Base-by-base conservation (phyloP, 208 protist species). In the Acanthamoeba lenticulata region DNA sequence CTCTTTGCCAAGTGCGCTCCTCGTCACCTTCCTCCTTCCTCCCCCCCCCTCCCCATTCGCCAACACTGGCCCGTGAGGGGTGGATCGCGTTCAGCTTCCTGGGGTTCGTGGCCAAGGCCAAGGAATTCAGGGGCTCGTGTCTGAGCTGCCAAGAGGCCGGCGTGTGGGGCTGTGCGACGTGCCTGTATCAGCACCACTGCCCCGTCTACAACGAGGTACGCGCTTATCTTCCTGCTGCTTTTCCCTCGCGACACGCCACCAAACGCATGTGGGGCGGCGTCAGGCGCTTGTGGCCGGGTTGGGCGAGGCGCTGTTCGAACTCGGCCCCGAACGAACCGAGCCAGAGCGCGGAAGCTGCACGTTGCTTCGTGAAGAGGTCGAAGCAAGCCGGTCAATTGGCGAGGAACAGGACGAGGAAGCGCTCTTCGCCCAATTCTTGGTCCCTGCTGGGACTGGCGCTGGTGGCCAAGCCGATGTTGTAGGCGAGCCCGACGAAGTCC, bases 81-180 rank as follows among this genome's bases (percentile, higher is more conserved):
- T 11, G 1, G 34, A 29, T 11, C 1, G 1, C 13, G 3, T 6
- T 11, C 36, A 85, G 74, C 74, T 85, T 85, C 15, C 29, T 52
- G 36, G 21, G 42, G 15, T 85, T 85, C 74, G 42, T 85, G 40
- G 74, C 36, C 11, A 85, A 85, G 74, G 74, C 74, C 36, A 52
- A 44, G 42, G 74, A 44, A 19, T 85, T 34, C 27, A 52, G 32
- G 1, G 74, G 38, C 1, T 85, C 74, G 32, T 85, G 74, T 49
- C 32, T 52, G 27, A 85, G 29, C 42, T 85, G 74, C 74, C 36
- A 85, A n/a, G 15, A 85, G 40, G 38, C 15, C 7, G 32, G 27
- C 29, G 0, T 85, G 24, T 85, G 74, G 74, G 74, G 74, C 21
- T 85, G 74, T n/a, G 74, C 74, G n/a, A 52, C 74, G 40, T 85